Evolutionary conservation across 441 rosid species (phyloP).

Genomic region (Biscutella laevigata): DNA sequence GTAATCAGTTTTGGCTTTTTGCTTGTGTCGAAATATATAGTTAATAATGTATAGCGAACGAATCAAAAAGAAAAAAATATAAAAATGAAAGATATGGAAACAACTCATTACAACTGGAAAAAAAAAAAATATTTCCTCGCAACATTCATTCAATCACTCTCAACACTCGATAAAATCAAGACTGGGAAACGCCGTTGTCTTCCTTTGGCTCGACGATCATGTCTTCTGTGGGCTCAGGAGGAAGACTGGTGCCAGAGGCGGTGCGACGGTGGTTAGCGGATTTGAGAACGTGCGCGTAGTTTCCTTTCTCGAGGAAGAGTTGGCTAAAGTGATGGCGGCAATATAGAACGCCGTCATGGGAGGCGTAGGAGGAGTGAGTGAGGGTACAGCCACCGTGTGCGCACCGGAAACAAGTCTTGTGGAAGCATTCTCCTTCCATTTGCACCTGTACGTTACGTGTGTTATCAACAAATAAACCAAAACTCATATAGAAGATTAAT

Average conservation of each 20-base stretch:
- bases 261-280: conserved; percentile 58
- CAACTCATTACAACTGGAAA: conserved; percentile 18
- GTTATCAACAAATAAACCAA: no score
- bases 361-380: conserved; percentile 91
- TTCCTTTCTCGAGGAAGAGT: conserved; percentile 92
- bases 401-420: conserved; percentile 91
- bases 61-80: neutral
- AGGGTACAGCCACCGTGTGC: conserved; percentile 86
- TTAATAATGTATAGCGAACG: conserved; percentile 7
- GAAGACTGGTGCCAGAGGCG: conserved; percentile 40
- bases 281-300: conserved; percentile 73
- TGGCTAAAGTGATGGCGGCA: conserved; percentile 95
- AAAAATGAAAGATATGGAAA: conserved; percentile 14
- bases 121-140: neutral
- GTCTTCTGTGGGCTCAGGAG: conserved; percentile 38
- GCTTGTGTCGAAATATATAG: no score
- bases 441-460: conserved; percentile 41
- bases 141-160: conserved; percentile 8
- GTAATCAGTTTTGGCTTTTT: no score
- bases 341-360: conserved; percentile 75
- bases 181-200: conserved; percentile 17
- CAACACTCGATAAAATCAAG: conserved; percentile 10
- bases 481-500: no score
- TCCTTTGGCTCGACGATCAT: conserved; percentile 19
- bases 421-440: conserved; percentile 89